A percentile compares a stretch with the other conserved stretches of the same genome.
Conservation (phyloP, 495 filamentous ascomycete species). For the Thermothielavioides terrestris region DNA sequence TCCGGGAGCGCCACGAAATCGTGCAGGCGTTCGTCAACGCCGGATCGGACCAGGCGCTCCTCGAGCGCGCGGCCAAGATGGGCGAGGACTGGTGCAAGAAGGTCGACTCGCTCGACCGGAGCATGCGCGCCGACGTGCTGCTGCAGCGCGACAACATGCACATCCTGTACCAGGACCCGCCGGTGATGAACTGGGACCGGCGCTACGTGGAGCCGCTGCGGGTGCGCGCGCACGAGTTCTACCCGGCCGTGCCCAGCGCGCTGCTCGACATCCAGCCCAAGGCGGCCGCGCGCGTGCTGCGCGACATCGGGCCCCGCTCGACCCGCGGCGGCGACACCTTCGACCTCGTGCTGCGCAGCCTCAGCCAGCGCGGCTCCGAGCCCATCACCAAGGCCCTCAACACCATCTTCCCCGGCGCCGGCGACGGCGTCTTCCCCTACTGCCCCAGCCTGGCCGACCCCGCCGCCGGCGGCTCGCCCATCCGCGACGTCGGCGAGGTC, state of each 20-base stretch:
- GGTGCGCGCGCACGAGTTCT: slow-evolving; percentile 47
- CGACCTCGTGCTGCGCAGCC: slow-evolving; percentile 26
- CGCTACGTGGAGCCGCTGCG: slow-evolving; percentile 45
- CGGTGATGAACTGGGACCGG: slow-evolving; percentile 53
- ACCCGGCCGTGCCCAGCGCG: slow-evolving; percentile 33
- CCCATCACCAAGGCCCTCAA: slow-evolving; percentile 23
- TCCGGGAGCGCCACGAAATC: slow-evolving; percentile 15
- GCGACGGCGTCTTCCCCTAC: slow-evolving; percentile 31
- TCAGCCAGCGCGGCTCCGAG: slow-evolving; percentile 11
- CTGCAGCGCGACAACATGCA: slow-evolving; percentile 41
- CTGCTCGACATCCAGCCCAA: slow-evolving; percentile 43
- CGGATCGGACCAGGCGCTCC: background rate
- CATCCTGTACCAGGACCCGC: slow-evolving; percentile 34
- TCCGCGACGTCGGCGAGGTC: slow-evolving; percentile 25
- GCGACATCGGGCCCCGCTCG: slow-evolving; percentile 26
- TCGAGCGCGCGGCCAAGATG: background rate
- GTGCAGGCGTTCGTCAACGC: background rate
- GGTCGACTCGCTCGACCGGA: slow-evolving; percentile 4
- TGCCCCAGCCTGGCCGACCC: slow-evolving; percentile 36
- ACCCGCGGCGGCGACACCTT: slow-evolving; percentile 29
- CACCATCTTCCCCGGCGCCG: slow-evolving; percentile 30
- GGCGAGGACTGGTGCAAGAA: slow-evolving; percentile 3
- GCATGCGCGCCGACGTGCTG: slow-evolving; percentile 16
- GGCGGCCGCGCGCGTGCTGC: slow-evolving; percentile 26
- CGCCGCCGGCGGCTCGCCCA: slow-evolving; percentile 28